phyloP scores from a whole-genome alignment of 768 basidiomycete species.

The Collybiopsis luxurians region DNA sequence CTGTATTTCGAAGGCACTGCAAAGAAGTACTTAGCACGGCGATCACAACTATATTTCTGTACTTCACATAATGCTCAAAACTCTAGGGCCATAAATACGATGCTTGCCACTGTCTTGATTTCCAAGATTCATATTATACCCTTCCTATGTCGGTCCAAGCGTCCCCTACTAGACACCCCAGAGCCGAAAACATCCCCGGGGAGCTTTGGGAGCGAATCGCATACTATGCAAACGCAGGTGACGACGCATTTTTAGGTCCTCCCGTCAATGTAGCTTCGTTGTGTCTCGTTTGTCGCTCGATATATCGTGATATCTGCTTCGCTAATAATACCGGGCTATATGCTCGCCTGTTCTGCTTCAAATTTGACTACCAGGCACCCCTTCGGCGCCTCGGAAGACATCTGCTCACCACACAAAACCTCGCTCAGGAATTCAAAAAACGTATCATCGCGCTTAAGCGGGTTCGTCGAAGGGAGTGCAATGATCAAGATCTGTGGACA shows the following conservation, averaged over 20 bases:
- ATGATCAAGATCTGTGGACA: slow-evolving; percentile 48
- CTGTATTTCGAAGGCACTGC: not conserved
- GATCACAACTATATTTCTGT: not conserved
- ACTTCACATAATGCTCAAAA: not conserved
- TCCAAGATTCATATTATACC: not conserved
- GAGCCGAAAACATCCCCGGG: slow-evolving; percentile 14
- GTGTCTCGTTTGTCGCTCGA: slow-evolving; percentile 32
- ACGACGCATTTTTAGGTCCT: slow-evolving; percentile 39
- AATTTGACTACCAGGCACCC: slow-evolving; percentile 42
- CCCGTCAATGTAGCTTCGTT: slow-evolving; percentile 37
- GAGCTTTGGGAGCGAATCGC: slow-evolving; percentile 42
- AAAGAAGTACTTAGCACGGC: slow-evolving; percentile 4
- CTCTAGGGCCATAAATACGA: not conserved
- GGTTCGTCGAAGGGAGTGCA: slow-evolving; percentile 29
- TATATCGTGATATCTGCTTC: slow-evolving; percentile 34
- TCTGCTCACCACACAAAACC: slow-evolving; percentile 33
- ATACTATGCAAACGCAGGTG: slow-evolving; percentile 30
- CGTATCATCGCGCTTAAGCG: slow-evolving; percentile 39
- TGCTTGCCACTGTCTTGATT: too few relatives aligned
- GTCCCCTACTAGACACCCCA: not conserved
- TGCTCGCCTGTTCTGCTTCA: slow-evolving; percentile 40
- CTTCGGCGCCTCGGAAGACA: slow-evolving; percentile 33
- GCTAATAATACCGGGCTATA: slow-evolving; percentile 36
- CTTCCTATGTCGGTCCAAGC: not conserved
- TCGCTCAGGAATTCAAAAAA: slow-evolving; percentile 42